Percentiles rank a stretch among this genome's conserved stretches.
phyloP scores from a whole-genome alignment of 1,284 basidiomycete genomes.

The Boletus smithii region DNA sequence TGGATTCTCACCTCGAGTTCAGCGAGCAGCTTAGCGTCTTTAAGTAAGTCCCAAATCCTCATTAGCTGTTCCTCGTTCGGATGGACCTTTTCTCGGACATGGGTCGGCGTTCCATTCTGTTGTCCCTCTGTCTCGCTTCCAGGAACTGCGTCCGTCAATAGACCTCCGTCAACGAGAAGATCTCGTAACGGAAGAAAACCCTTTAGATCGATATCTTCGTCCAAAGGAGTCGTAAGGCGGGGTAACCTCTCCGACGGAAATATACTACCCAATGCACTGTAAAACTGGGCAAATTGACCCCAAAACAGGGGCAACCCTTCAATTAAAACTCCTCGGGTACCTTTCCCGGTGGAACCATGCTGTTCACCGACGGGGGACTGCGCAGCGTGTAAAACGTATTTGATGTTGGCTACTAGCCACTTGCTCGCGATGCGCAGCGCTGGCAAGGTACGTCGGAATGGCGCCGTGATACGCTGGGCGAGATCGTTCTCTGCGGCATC shows the following conservation, averaged over 20 bases:
- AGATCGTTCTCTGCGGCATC: conserved; percentile 59
- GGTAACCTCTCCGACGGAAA: conserved; percentile 76
- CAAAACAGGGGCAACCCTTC: conserved; percentile 60
- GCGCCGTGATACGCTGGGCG: conserved; percentile 80
- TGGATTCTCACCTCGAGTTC: conserved; percentile 50
- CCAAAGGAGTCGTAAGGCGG: conserved; percentile 61
- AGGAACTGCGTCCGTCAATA: conserved; percentile 3
- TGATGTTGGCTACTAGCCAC: conserved; percentile 82
- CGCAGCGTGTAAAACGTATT: conserved; percentile 56
- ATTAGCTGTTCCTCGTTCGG: conserved; percentile 95
- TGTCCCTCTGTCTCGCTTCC: conserved; percentile 19
- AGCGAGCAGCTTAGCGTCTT: conserved; percentile 68
- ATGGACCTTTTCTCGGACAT: conserved; percentile 60
- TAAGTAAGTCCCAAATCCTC: conserved; percentile 84
- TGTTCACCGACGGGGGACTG: conserved; percentile 18
- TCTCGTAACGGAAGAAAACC: conserved; percentile 84
- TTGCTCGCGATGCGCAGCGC: conserved; percentile 85
- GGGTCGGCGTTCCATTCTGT: conserved; percentile 14
- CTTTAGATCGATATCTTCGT: conserved; percentile 88
- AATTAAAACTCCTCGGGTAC: conserved; percentile 19
- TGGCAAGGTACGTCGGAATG: conserved; percentile 82
- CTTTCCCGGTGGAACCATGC: conserved; percentile 12
- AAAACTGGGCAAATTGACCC: conserved; percentile 68
- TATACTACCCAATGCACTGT: conserved; percentile 55
- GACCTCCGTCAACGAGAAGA: conserved; percentile 37